Conservation (phyloP, 257 asterid genomes). For the Hygrophila difformis region DNA sequence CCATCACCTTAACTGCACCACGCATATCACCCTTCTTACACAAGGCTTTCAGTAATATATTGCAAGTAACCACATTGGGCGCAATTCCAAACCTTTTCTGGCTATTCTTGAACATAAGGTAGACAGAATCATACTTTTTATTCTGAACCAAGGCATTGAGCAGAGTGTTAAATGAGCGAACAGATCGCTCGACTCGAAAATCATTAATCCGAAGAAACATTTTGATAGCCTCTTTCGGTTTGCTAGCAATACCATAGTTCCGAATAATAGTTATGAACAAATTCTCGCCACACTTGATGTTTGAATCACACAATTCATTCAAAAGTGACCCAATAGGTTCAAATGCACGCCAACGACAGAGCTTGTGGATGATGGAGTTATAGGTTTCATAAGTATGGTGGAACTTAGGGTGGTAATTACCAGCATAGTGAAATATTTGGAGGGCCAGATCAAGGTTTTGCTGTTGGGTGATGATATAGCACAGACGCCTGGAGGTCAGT, state of each 20-base stretch:
- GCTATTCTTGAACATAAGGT: constrained; percentile 61
- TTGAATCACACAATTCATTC: constrained; percentile 31
- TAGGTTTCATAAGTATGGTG: constrained; percentile 60
- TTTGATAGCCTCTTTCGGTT: constrained; percentile 60
- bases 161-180: constrained; percentile 61
- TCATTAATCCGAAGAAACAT: constrained; percentile 49
- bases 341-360: constrained; percentile 60
- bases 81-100: constrained; percentile 46
- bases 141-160: constrained; percentile 79
- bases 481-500: constrained; percentile 44
- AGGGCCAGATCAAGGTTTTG: constrained; percentile 68
- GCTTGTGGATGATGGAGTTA: constrained; percentile 63
- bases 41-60: constrained; percentile 69
- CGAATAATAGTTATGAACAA: constrained; percentile 55
- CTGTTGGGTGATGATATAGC: constrained; percentile 41
- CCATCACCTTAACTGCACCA: constrained; percentile 56
- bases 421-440: constrained; percentile 76
- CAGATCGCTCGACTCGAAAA: constrained; percentile 57
- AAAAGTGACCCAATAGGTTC: constrained; percentile 48
- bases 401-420: constrained; percentile 54
- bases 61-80: constrained; percentile 80
- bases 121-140: constrained; percentile 65
- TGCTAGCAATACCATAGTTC: constrained; percentile 72
- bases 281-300: constrained; percentile 51
- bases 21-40: constrained; percentile 61